Evolutionary conservation across 129 eudicot species (phyloP), one percentile per base, ranked within the genome.

Genomic region (Chrysanthemum lavandulifolium): DNA sequence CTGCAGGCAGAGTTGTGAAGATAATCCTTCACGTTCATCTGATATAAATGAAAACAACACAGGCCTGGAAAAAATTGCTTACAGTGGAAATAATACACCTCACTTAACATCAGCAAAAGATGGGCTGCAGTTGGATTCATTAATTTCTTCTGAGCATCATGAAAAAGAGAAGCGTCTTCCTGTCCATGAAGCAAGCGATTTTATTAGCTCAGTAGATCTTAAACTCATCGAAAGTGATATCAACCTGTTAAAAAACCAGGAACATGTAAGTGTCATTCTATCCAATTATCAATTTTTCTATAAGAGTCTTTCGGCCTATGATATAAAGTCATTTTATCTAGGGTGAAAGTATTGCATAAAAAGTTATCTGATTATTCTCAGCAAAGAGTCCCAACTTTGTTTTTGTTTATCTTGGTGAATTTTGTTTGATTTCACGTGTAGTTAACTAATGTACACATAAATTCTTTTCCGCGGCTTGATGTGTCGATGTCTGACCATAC

Each of bases 391-490:
- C n/a, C n/a, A n/a, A 43, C 45, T 61, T 80, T 50, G 21, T 36
- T 19, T 64, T 61, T 72, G 71, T 51, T 12, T 8, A 59, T 56
- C 19, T 60, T 73, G 80, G 79, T 70, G 57, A 43, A 16, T 77
- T 61, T 0, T 6, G 48, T 76, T 8, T 67, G 18, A 56, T 25
- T 69, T 43, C 15, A 51, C 68, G 51, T 47, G 51, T 54, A 13
- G 76, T 54, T 50, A 78, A 57, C 65, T 53, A 75, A 76, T 64
- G 75, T 51, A 77, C 67, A 68, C 56, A 47, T 16, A 60, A 65
- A 71, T 19, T 56, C 54, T n/a, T 83, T 84, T 82, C 75, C 55
- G 61, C 92, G 86, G 96, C 75, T 64, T 81, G 83, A 82, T 68
- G 71, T 78, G 74, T 61, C 81, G 55, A 67, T 57, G 45, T 55